Percentiles rank a stretch among this genome's conserved stretches.
Conservation (phyloP, 2,329 filamentous ascomycete species). For the Diplocarpon rosae region DNA sequence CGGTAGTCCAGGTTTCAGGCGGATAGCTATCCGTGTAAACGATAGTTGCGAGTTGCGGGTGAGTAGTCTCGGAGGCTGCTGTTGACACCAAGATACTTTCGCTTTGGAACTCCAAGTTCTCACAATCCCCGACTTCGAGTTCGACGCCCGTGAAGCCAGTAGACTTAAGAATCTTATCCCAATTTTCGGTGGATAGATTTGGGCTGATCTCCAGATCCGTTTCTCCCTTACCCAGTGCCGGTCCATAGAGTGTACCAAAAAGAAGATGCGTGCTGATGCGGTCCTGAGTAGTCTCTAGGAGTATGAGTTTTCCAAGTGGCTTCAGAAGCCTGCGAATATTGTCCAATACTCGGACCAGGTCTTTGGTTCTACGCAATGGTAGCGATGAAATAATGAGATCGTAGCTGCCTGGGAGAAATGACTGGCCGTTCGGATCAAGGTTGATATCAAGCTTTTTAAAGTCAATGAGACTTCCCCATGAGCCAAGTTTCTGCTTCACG, state of each 20-base stretch:
- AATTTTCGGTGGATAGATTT: not conserved
- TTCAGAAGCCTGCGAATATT: constrained; percentile 25
- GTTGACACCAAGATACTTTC: too few species aligned
- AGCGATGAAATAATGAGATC: constrained; percentile 13
- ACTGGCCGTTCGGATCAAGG: constrained; percentile 11
- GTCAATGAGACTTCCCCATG: constrained; percentile 16
- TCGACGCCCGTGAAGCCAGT: constrained; percentile 8
- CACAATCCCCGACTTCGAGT: too few species aligned
- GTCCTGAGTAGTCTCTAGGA: constrained; percentile 23
- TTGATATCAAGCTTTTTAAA: constrained; percentile 23
- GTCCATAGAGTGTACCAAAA: constrained; percentile 24
- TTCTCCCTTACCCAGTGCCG: constrained; percentile 27
- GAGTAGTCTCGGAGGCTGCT: too few species aligned
- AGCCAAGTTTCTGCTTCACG: constrained; percentile 22
- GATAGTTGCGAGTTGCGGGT: too few species aligned
- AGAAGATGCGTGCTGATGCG: constrained; percentile 23
- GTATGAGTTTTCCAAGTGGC: constrained; percentile 23
- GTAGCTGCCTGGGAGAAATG: constrained; percentile 10
- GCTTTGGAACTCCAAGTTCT: too few species aligned
- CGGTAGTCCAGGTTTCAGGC: too few species aligned
- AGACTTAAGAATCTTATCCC: constrained; percentile 1
- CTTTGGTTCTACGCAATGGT: constrained; percentile 19
- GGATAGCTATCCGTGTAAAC: too few species aligned
- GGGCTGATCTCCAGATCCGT: constrained; percentile 12
- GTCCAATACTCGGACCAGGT: constrained; percentile 18